Evolutionary conservation across 2,329 filamentous ascomycete species (phyloP), one percentile per base, ranked within the genome.

Genomic region (Epichloe hybrida): DNA sequence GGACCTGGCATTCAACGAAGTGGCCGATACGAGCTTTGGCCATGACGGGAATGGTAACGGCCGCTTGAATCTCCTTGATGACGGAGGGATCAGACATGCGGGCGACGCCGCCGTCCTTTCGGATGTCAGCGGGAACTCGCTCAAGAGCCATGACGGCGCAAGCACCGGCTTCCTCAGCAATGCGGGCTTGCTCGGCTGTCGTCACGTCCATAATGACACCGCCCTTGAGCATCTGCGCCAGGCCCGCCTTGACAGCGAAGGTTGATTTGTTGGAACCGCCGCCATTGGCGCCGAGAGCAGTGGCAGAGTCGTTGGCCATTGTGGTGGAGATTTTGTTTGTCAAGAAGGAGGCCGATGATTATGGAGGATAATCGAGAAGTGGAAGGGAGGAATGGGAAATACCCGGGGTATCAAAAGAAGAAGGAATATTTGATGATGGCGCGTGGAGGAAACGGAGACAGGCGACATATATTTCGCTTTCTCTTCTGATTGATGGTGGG

Each of bases 131-230:
- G 48, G 93, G 93, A 47, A 97, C 93, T 57, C 93, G 86, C 79
- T 97, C 93, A 55, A 98, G 84, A 39, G 93, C 93, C 93, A 98
- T 98, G 73, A 98, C 93, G 64, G 93, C 93, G 59, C 83, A 86
- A 55, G 93, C 93, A 55, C 93, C 93, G 54, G 93, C 90, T 68
- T 97, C 90, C 71, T 98, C 93, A 66, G 93, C 93, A 66, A 98
- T 96, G 71, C 88, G 88, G 55, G 93, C 90, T 75, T 95, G 90
- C 64, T 88, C 86, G 27, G 89, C 87, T 67, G 91, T 88, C 56
- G 94, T 88, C 52, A 97, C 93, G 70, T 98, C 93, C 93, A 98
- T 98, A 71, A 98, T 98, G 58, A 98, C 93, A 62, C 93, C 93
- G 66, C 93, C 93, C 77, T 97, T 96, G 71, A 97, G 76, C 93